Percentiles rank a stretch among this genome's conserved stretches.
Conservation (phyloP, 371 early-diverging fungal genomes). For the Catenaria anguillulae region DNA sequence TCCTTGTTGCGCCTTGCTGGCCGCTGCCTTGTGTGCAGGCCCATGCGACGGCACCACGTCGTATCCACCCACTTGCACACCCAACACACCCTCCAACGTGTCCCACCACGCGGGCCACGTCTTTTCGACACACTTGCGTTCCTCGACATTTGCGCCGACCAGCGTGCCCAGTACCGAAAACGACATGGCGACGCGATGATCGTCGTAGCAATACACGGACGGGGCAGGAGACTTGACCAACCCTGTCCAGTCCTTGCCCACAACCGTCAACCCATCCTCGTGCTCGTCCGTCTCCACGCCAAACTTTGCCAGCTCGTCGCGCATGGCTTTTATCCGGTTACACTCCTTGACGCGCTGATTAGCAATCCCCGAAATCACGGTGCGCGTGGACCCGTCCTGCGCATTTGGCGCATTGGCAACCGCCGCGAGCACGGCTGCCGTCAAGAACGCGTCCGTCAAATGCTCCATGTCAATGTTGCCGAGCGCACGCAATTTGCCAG, state of each 20-base stretch:
- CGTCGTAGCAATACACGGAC: conserved; percentile 84
- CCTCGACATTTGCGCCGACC: conserved; percentile 62
- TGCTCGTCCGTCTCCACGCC: conserved; percentile 71
- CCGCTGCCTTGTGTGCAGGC: not conserved
- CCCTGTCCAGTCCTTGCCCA: conserved; percentile 33
- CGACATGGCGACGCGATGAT: conserved; percentile 95
- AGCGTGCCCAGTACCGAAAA: conserved; percentile 71
- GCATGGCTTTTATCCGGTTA: conserved; percentile 92
- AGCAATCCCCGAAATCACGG: conserved; percentile 78
- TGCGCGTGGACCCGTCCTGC: conserved; percentile 46
- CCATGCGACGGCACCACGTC: not conserved
- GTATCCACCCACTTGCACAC: conserved; percentile 24
- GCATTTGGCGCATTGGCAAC: conserved; percentile 24
- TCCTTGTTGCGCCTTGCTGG: conserved; percentile 25
- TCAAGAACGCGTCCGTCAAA: conserved; percentile 97
- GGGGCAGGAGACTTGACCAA: conserved; percentile 25
- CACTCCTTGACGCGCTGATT: conserved; percentile 97
- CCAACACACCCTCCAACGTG: conserved; percentile 57
- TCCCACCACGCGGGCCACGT: conserved; percentile 98
- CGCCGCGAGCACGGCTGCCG: conserved; percentile 84
- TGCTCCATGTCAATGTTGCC: conserved; percentile 86
- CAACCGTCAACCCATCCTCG: conserved; percentile 80
- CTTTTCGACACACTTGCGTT: conserved; percentile 93
- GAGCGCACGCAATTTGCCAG: conserved; percentile 55
- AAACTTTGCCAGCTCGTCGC: conserved; percentile 74